Percentiles rank a stretch among this genome's conserved stretches.
Conservation (phyloP, 805 yeast genomes). For the Zygosaccharomyces pseudorouxii region DNA sequence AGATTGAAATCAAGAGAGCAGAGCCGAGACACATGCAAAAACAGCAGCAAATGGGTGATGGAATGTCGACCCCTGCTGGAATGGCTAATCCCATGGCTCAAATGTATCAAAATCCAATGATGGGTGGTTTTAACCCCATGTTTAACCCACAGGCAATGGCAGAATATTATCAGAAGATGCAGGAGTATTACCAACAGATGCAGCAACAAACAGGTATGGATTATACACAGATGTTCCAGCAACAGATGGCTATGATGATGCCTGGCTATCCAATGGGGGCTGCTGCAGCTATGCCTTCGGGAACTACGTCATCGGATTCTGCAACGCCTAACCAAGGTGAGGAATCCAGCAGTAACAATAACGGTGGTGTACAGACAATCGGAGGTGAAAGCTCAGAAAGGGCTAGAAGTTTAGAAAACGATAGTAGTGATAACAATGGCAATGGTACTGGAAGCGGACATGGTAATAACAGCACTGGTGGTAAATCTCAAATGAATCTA, state of each 20-base stretch:
- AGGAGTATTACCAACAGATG: slow-evolving; percentile 41
- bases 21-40: slow-evolving; percentile 73
- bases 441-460: slow-evolving; percentile 6
- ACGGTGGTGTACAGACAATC: slow-evolving; percentile 30
- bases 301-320: slow-evolving; percentile 19
- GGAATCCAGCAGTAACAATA: slow-evolving; percentile 16
- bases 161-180: slow-evolving; percentile 60
- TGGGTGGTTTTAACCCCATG: slow-evolving; percentile 35
- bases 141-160: slow-evolving; percentile 53
- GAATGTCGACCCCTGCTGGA: slow-evolving; percentile 12
- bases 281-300: slow-evolving; percentile 14
- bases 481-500: slow-evolving; percentile 36
- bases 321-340: slow-evolving; percentile 22
- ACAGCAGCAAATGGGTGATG: slow-evolving; percentile 36
- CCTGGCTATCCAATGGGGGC: slow-evolving; percentile 26
- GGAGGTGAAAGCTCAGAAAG: slow-evolving; percentile 24
- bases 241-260: slow-evolving; percentile 36
- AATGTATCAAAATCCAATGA: slow-evolving; percentile 35
- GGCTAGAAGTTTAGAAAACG: slow-evolving; percentile 1
- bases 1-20: slow-evolving; percentile 79
- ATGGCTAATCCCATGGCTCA: slow-evolving; percentile 25
- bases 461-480: slow-evolving; percentile 23
- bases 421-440: not conserved
- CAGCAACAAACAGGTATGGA: slow-evolving; percentile 36
- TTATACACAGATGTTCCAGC: slow-evolving; percentile 34